These are phyloP conservation scores for Colletotrichum sp. DNA, from an alignment of 2,329 filamentous ascomycete genomes.

Conservation along the genomic window DNA sequence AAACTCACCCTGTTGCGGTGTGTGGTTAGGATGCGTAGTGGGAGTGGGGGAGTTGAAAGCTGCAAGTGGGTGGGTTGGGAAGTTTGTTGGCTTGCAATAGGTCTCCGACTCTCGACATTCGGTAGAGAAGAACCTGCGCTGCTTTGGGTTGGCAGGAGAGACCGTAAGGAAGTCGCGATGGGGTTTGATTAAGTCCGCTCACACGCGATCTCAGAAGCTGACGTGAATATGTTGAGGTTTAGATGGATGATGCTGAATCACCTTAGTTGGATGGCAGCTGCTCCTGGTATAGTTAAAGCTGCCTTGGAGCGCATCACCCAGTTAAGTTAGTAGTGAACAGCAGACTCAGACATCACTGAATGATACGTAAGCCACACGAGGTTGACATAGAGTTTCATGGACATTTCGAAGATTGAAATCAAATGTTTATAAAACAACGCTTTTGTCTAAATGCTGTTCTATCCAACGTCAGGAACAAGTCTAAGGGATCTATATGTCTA, in stretches of 20 bases:
- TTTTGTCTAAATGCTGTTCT: neutral
- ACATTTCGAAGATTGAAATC: neutral
- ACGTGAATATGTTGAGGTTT: accelerated
- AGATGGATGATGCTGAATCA: accelerated
- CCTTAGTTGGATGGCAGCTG: too few species aligned
- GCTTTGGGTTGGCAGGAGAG: neutral
- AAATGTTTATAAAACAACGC: neutral
- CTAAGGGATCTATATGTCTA: neutral
- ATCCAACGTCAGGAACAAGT: neutral
- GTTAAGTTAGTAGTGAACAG: too few species aligned
- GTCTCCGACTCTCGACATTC: neutral
- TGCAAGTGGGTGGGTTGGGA: neutral
- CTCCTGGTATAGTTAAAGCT: too few species aligned
- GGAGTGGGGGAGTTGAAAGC: neutral
- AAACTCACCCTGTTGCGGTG: neutral
- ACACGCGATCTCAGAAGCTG: neutral
- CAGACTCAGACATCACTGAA: too few species aligned
- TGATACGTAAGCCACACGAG: too few species aligned
- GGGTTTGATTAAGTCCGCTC: neutral
- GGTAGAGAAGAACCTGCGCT: neutral
- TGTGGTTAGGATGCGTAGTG: too few species aligned
- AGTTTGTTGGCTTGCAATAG: neutral
- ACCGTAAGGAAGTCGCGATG: neutral
- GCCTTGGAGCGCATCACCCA: too few species aligned
- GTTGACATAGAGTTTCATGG: accelerated